Evolutionary conservation across 2,329 filamentous ascomycete genomes (phyloP).

Genomic region (Whalleya microplaca): DNA sequence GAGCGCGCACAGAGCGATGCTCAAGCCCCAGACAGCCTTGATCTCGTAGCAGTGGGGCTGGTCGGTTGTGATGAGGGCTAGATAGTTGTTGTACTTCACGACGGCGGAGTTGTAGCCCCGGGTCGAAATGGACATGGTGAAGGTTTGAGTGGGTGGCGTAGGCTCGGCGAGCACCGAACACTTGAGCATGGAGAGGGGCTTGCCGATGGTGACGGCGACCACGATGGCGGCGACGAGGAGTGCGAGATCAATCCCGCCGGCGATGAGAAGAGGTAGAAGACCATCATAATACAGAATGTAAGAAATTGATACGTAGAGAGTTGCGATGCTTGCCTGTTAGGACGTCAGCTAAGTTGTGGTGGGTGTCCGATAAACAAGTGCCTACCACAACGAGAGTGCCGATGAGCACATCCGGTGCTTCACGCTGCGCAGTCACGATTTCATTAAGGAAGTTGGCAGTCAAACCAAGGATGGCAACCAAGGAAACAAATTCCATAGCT

Average conservation of each 20-base stretch:
- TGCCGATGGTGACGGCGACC: constrained; percentile 76
- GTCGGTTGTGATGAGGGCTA: constrained; percentile 55
- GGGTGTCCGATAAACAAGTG: neutral
- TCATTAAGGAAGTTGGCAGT: constrained; percentile 80
- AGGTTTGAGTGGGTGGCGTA: constrained; percentile 42
- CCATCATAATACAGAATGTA: constrained; percentile 81
- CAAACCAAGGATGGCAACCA: constrained; percentile 80
- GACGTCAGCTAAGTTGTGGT: constrained; percentile 17
- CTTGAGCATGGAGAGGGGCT: constrained; percentile 76
- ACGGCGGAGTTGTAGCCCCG: constrained; percentile 29
- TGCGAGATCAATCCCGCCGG: constrained; percentile 65
- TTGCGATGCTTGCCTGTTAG: constrained; percentile 73
- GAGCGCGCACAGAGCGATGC: constrained; percentile 75
- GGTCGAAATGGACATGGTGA: constrained; percentile 31
- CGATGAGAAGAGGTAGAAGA: constrained; percentile 74
- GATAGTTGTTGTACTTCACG: constrained; percentile 42
- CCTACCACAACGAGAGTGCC: constrained; percentile 77
- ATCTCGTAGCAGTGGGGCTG: constrained; percentile 77
- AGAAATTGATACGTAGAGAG: constrained; percentile 78
- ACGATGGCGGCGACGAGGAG: constrained; percentile 79
- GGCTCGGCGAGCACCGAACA: constrained; percentile 60
- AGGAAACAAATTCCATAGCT: constrained; percentile 69
- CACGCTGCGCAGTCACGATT: constrained; percentile 68
- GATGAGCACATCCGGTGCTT: constrained; percentile 73
- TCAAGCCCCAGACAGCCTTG: constrained; percentile 85